Evolutionary conservation across 805 yeast species (phyloP).

Genomic region (Kuraishia hungarica): DNA sequence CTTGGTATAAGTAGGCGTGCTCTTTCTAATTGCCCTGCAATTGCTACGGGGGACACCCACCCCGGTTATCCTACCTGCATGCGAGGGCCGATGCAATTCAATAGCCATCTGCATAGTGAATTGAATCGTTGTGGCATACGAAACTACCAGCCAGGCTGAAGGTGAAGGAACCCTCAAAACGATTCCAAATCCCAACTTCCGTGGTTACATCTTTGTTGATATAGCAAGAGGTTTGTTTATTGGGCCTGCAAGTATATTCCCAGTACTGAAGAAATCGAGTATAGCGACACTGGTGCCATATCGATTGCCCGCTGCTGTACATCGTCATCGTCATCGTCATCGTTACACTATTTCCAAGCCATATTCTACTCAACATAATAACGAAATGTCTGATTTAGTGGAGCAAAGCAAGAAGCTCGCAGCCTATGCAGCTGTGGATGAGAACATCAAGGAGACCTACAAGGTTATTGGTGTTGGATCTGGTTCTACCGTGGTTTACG

Average conservation of each 20-base stretch:
- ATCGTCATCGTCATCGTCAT: too few relatives aligned
- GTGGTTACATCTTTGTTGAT: too few relatives aligned
- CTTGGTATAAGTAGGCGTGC: neutral
- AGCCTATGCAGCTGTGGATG: slow-evolving; percentile 89
- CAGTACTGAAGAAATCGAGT: neutral
- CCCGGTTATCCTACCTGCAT: neutral
- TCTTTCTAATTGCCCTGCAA: neutral
- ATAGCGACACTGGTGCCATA: neutral
- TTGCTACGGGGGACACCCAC: neutral
- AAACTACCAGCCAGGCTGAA: too few relatives aligned
- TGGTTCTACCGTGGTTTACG: slow-evolving; percentile 96
- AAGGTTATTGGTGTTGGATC: slow-evolving; percentile 89
- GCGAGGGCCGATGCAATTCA: neutral
- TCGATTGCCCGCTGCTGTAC: neutral
- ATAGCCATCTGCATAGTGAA: neutral
- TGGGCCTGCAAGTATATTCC: neutral
- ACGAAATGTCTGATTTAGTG: slow-evolving; percentile 26
- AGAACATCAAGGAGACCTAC: slow-evolving; percentile 60
- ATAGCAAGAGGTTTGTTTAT: neutral
- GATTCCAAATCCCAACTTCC: too few relatives aligned
- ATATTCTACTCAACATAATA: neutral
- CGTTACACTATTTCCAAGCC: neutral
- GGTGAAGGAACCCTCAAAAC: too few relatives aligned
- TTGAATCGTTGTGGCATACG: neutral
- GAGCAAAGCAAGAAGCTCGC: slow-evolving; percentile 87